Evolutionary conservation across 306 rosid species (phyloP).

Genomic region (Quercus parvula): DNA sequence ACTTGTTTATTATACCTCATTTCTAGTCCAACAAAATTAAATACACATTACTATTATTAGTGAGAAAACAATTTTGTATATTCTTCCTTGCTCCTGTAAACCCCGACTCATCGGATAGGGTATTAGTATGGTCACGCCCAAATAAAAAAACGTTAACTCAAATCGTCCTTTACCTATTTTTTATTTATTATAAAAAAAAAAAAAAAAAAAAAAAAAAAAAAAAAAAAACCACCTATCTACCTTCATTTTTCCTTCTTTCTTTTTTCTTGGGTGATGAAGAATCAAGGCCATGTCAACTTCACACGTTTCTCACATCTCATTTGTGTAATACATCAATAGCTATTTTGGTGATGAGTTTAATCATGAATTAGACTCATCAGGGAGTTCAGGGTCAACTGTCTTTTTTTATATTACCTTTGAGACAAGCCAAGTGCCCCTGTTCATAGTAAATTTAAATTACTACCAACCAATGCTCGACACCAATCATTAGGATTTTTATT

Average conservation of each 20-base stretch:
- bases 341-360: not conserved
- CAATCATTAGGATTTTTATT: too few species aligned
- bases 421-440: not conserved
- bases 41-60: too few species aligned
- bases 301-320: not conserved
- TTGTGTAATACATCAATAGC: not conserved
- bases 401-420: not conserved
- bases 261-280: not conserved
- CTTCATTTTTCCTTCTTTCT: not conserved
- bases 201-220: too few species aligned
- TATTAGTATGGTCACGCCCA: fast-evolving
- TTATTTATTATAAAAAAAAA: too few species aligned
- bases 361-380: not conserved
- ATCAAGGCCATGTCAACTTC: not conserved
- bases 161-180: too few species aligned
- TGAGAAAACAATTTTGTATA: too few species aligned
- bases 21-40: too few species aligned
- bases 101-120: fast-evolving
- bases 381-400: not conserved
- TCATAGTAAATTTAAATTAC: not conserved
- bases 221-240: too few species aligned
- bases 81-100: fast-evolving
- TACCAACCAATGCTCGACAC: too few species aligned
- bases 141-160: too few species aligned
- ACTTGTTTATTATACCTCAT: too few species aligned